Evolutionary conservation across 2,329 filamentous ascomycete species (phyloP).

Genomic region (Diaporthe sp.): DNA sequence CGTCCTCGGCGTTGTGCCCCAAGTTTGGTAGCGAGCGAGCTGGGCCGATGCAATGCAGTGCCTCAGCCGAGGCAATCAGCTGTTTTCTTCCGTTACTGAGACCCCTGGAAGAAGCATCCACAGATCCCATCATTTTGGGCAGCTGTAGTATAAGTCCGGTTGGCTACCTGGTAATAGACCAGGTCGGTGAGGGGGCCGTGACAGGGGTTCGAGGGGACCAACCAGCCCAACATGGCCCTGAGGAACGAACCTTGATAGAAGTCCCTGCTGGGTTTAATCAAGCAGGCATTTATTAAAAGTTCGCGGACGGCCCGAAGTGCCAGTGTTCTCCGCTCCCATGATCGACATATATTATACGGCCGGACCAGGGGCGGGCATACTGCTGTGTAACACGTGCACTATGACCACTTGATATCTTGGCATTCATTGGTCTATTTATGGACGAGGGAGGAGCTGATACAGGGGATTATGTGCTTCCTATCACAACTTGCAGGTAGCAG

Average conservation of each 20-base stretch:
- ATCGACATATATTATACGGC: constrained; percentile 4
- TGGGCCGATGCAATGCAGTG: constrained; percentile 6
- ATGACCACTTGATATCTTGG: neutral
- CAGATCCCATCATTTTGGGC: neutral
- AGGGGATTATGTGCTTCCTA: neutral
- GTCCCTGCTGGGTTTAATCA: neutral
- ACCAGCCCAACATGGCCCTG: neutral
- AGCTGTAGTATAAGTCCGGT: neutral
- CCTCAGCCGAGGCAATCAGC: neutral
- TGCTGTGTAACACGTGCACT: neutral
- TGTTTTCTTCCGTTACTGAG: neutral
- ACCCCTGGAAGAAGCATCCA: neutral
- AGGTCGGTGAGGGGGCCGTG: neutral
- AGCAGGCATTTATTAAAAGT: neutral
- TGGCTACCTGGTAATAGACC: neutral
- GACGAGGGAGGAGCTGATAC: neutral
- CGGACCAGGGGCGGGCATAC: neutral
- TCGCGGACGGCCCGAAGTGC: constrained; percentile 16
- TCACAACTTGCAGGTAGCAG: neutral
- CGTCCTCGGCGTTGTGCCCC: neutral
- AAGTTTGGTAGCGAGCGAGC: constrained; percentile 15
- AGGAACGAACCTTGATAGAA: neutral
- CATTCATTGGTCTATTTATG: neutral
- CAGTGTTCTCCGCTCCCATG: constrained; percentile 2
- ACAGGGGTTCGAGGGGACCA: neutral